Evolutionary conservation across 176 grass and related monocot genomes (phyloP).

Genomic region (Urochloa ruziziensis): DNA sequence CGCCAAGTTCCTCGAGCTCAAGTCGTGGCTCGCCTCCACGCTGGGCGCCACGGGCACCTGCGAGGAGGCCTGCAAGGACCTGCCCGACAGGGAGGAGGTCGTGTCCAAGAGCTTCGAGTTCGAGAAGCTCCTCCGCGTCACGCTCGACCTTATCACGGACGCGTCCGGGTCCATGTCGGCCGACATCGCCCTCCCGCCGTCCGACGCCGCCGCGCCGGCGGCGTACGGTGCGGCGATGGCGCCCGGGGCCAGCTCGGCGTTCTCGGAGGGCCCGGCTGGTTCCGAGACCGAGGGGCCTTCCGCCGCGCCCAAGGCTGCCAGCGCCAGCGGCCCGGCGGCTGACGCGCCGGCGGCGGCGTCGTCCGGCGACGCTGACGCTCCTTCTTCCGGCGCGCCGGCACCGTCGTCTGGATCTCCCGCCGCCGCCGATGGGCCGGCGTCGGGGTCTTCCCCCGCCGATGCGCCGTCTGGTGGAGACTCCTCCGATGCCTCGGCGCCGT

Average conservation of each 20-base stretch:
- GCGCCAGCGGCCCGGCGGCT: background rate
- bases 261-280: background rate
- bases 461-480: background rate
- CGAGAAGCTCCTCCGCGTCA: slow-evolving; percentile 44
- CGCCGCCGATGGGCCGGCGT: background rate
- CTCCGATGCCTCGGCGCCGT: background rate
- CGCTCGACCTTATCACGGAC: slow-evolving; percentile 42
- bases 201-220: slow-evolving; percentile 3
- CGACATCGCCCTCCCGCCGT: slow-evolving; percentile 21
- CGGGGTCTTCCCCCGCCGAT: no score
- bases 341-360: background rate
- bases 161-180: slow-evolving; percentile 28
- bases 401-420: background rate
- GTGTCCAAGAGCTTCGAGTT: slow-evolving; percentile 42
- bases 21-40: slow-evolving; percentile 41
- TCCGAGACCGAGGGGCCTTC: background rate
- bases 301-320: background rate
- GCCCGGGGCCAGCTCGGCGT: no score
- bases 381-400: background rate
- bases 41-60: slow-evolving; percentile 37
- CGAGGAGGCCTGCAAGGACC: slow-evolving; percentile 42
- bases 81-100: slow-evolving; percentile 33
- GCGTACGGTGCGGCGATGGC: background rate
- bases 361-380: background rate
- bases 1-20: slow-evolving; percentile 49